phyloP scores from a whole-genome alignment of 164 flowering plant species.

The grape (Vitis vinifera) region DNA sequence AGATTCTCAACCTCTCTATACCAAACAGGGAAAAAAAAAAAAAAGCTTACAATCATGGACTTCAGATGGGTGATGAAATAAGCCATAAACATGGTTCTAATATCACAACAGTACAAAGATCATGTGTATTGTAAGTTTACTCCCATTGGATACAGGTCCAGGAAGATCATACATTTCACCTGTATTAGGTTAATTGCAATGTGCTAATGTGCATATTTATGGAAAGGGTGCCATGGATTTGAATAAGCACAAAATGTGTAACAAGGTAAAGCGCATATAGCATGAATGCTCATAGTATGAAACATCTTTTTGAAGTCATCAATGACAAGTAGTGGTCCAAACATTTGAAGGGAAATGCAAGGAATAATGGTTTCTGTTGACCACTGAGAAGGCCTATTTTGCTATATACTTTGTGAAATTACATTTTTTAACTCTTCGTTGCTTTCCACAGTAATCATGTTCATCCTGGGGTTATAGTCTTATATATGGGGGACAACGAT shows the following conservation, averaged over 20 bases:
- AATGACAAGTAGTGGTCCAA: neutral
- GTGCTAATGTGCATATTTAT: too few species aligned
- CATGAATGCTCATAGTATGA: neutral
- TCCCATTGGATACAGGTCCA: neutral
- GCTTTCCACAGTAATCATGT: too few species aligned
- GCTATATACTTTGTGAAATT: neutral
- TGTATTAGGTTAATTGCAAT: too few species aligned
- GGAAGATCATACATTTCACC: neutral
- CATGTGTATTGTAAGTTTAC: neutral
- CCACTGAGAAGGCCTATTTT: neutral
- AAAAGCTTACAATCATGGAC: neutral
- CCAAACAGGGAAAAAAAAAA: neutral
- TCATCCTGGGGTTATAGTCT: neutral
- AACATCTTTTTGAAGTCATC: neutral
- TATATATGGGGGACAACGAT: neutral
- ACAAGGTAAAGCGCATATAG: neutral
- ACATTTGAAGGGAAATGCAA: neutral
- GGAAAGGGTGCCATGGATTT: too few species aligned
- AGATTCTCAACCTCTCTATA: constrained; percentile 19
- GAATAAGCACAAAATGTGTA: too few species aligned
- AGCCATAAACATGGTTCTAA: neutral
- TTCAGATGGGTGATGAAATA: neutral
- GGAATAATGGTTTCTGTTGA: neutral
- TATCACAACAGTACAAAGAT: neutral
- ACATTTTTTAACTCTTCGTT: neutral